Evolutionary conservation across 2,329 filamentous ascomycete species (phyloP), one percentile per base, ranked within the genome.

Genomic region (Hysterium pulicare): DNA sequence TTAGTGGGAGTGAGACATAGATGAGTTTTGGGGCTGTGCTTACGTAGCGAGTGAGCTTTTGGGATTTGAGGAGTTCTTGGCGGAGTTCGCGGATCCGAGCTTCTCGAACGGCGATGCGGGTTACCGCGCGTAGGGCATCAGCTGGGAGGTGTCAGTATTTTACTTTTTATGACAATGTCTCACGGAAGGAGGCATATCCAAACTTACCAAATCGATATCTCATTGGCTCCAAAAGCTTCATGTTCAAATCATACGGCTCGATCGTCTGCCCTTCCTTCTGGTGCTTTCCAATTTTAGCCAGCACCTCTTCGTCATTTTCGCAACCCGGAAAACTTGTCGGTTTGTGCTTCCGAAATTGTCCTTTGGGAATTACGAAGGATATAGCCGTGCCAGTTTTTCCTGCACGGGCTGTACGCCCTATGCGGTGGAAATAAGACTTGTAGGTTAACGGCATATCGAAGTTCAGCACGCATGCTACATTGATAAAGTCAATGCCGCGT

Each of bases 391-490:
- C 93, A 1, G 86, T 83, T 62, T 94, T 88, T 9, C 90, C 91
- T 2, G 90, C 93, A 47, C 93, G 82, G 1, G 89, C 93, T 5
- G 93, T 98, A 23, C 93, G 83, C 23, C 93, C 93, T 57, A 98
- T 95, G 41, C 93, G 84, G 69, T 98, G 93, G n/a, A 87, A 94
- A 68, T 98, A 98, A 7, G 89, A 95, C 63, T 89, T 94, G 28
- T 89, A 85, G 7, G 84, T 86, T 13, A 83, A 81, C 1, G 93
- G 93, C 13, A 98, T 83, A 67, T 98, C 93, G 66, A 98, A 42
- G 23, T 31, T 32, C 16, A 35, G 23, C 22, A 44, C 30, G 49
- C 87, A 90, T 3, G 89, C 83, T 41, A 98, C 90, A 60, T 96
- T 91, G 59, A 93, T 85, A 73, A 98, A 98, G 68, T 98, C 93